Percentiles rank a stretch among this genome's conserved stretches.
Conservation (phyloP, 306 rosid genomes). For the Betula pendula region DNA sequence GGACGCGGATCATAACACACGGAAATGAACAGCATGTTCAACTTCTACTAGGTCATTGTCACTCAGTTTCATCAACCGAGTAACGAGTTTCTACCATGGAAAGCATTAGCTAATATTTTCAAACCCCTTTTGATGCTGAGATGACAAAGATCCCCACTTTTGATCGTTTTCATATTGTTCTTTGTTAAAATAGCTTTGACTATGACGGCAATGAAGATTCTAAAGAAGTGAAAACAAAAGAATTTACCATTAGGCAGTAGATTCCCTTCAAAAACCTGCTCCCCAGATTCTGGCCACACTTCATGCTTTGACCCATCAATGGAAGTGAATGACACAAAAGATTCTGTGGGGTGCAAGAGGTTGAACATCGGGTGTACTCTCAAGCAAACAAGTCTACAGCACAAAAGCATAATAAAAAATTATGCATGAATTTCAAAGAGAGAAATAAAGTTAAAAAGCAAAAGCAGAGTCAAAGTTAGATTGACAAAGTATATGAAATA, state of each 20-base stretch:
- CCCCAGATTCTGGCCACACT: slow-evolving; percentile 76
- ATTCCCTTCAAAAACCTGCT: slow-evolving; percentile 63
- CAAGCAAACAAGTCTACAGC: slow-evolving; percentile 80
- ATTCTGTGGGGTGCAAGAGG: slow-evolving; percentile 77
- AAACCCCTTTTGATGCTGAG: too few species aligned
- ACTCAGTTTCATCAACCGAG: neutral
- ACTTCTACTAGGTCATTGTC: too few species aligned
- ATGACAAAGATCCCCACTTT: too few species aligned
- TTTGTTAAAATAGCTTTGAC: slow-evolving; percentile 15
- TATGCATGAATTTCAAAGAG: neutral
- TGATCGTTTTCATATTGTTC: too few species aligned
- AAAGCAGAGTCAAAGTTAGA: neutral
- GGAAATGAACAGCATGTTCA: neutral
- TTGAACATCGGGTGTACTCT: slow-evolving; percentile 85
- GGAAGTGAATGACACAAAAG: slow-evolving; percentile 73
- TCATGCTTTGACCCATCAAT: slow-evolving; percentile 77
- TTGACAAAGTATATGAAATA: neutral
- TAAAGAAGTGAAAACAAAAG: slow-evolving; percentile 6
- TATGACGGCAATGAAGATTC: neutral
- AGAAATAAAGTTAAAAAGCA: neutral
- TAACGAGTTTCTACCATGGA: too few species aligned
- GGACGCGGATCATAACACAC: neutral
- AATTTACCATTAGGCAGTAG: slow-evolving; percentile 73
- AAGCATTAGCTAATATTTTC: too few species aligned
- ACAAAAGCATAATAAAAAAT: slow-evolving; percentile 10